These are phyloP conservation scores for Rosa hybrid DNA, from an alignment of 331 rosid genomes.

Conservation along the genomic window DNA sequence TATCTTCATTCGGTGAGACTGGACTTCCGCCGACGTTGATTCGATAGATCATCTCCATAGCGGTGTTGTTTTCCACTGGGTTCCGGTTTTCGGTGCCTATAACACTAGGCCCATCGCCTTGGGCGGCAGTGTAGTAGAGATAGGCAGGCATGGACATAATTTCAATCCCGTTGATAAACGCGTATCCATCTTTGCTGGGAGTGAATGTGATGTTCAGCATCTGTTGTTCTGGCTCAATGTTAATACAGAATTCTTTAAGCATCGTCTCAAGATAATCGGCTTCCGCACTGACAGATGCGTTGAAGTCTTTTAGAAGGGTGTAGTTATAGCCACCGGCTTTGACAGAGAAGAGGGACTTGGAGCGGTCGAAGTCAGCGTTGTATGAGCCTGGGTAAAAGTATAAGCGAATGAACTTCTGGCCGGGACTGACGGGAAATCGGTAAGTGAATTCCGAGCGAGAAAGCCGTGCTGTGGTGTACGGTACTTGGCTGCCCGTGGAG, in stretches of 20 bases:
- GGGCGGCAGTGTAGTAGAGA: no score
- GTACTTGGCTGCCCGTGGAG: neutral
- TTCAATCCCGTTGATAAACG: no score
- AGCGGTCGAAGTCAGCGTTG: neutral
- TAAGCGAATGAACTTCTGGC: conserved; percentile 30
- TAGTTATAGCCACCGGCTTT: neutral
- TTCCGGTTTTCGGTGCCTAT: no score
- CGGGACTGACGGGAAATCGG: neutral
- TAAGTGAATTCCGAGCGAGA: conserved; percentile 26
- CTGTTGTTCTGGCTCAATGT: no score
- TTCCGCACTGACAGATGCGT: neutral
- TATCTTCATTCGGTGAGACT: conserved; percentile 1
- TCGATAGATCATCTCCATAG: conserved; percentile 40
- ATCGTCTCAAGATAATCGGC: rapidly evolving
- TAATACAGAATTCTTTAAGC: conserved; percentile 21
- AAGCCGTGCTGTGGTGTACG: conserved; percentile 26
- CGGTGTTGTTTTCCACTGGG: neutral
- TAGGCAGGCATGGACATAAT: no score
- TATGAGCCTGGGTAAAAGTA: conserved; percentile 10
- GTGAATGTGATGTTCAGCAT: no score
- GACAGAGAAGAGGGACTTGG: conserved; percentile 32
- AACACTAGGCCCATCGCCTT: no score
- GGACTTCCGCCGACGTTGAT: conserved; percentile 29
- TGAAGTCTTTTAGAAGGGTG: conserved; percentile 31
- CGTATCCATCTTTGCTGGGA: no score